Evolutionary conservation across 208 protist species (phyloP).

Genomic region (Leishmania braziliensis): DNA sequence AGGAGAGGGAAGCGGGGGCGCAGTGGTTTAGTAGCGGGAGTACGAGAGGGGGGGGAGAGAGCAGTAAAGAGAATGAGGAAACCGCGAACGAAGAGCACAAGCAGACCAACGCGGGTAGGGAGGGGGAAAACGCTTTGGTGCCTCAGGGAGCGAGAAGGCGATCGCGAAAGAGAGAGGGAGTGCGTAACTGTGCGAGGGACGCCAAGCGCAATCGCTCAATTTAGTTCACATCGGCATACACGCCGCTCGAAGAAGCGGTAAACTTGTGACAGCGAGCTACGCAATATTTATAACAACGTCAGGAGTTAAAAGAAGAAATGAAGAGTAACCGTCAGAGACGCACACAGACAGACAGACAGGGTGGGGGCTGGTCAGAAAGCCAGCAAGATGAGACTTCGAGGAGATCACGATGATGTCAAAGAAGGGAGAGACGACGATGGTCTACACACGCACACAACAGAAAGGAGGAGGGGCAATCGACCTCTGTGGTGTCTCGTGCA

Average conservation of each 20-base stretch:
- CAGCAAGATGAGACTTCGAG: too few relatives aligned
- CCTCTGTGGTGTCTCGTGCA: too few relatives aligned
- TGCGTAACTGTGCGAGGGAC: neutral
- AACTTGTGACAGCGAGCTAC: neutral
- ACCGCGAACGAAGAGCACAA: neutral
- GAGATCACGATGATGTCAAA: neutral
- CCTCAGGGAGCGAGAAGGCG: neutral
- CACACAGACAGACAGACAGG: neutral
- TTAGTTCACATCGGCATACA: neutral
- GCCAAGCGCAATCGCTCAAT: neutral
- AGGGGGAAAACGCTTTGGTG: neutral
- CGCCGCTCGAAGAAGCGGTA: neutral
- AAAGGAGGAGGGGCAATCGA: neutral
- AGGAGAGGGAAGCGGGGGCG: neutral
- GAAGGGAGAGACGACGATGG: neutral
- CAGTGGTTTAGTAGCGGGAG: neutral
- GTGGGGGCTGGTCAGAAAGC: neutral
- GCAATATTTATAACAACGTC: neutral
- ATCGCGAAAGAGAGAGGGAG: neutral
- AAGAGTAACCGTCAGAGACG: neutral
- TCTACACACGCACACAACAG: neutral
- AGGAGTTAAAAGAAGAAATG: neutral
- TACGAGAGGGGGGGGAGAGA: neutral
- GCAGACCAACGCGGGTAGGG: neutral
- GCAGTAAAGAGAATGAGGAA: neutral